Conservation (phyloP, 768 basidiomycete genomes). For the Tulasnella sp. region DNA sequence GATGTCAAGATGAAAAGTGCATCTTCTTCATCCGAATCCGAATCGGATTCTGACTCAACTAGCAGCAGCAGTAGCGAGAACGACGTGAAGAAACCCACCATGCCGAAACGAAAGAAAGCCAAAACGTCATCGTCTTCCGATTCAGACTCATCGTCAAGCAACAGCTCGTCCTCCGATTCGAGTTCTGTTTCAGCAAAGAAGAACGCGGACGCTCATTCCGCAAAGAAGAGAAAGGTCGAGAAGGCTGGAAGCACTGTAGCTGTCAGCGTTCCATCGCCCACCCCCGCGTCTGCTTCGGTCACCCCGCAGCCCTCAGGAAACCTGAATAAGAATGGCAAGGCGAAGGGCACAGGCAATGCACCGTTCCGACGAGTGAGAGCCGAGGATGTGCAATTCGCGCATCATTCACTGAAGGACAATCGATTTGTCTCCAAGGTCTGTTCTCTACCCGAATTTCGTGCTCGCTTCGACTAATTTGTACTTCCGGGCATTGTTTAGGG, state of each 20-base stretch:
- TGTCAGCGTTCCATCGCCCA: not conserved
- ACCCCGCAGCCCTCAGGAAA: conserved; percentile 9
- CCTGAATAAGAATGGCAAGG: not conserved
- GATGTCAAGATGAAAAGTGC: not conserved
- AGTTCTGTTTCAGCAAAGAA: conserved; percentile 27
- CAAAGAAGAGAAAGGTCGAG: conserved; percentile 2
- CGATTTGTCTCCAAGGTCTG: conserved; percentile 74
- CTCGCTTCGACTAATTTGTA: conserved; percentile 5
- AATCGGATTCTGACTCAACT: conserved; percentile 25
- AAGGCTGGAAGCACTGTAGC: not conserved
- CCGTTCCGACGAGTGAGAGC: conserved; percentile 80
- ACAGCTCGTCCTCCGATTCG: conserved; percentile 34
- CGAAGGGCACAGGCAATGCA: conserved; percentile 41
- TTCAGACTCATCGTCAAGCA: conserved; percentile 13
- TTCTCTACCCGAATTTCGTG: conserved; percentile 9
- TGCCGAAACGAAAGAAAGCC: not conserved
- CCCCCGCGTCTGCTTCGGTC: not conserved
- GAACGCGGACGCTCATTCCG: not conserved
- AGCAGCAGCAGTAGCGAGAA: conserved; percentile 22
- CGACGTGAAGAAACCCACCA: not conserved
- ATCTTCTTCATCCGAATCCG: not conserved
- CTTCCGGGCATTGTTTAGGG: conserved; percentile 41
- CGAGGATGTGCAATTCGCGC: conserved; percentile 49
- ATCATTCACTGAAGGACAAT: conserved; percentile 61
- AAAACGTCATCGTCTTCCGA: not conserved